Percentiles rank a stretch among this genome's conserved stretches.
Evolutionary conservation across 345 rosid genomes (phyloP).

Genomic region (Populus alba): DNA sequence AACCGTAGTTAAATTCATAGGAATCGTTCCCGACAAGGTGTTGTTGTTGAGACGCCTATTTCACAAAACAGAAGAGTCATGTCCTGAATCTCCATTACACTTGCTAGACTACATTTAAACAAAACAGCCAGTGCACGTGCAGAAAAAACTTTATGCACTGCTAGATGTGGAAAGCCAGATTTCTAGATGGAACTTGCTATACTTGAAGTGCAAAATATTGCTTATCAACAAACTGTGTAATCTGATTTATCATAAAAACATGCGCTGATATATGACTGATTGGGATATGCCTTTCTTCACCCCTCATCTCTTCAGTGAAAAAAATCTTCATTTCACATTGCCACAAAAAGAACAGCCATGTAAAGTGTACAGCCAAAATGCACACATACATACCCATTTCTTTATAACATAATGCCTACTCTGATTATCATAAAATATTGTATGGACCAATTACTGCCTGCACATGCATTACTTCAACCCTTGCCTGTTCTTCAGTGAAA

Average conservation of each 20-base stretch:
- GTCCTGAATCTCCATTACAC: conserved; percentile 6
- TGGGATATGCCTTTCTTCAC: not conserved
- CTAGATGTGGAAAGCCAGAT: not conserved
- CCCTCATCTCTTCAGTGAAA: not conserved
- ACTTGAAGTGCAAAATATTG: not conserved
- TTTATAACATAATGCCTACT: not conserved
- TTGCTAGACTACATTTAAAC: not conserved
- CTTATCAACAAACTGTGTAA: not conserved
- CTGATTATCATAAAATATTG: not conserved
- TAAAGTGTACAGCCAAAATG: not conserved
- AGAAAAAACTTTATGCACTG: not conserved
- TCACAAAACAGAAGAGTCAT: conserved; percentile 20
- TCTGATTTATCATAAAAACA: not conserved
- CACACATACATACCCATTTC: not conserved
- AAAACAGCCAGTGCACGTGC: not conserved
- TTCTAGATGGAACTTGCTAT: not conserved
- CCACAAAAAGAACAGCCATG: not conserved
- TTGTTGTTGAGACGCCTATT: conserved; percentile 81
- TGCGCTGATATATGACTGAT: not conserved
- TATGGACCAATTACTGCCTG: not conserved
- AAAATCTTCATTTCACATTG: not conserved
- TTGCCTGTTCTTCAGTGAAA: not conserved
- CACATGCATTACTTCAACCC: not conserved
- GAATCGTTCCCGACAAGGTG: conserved; percentile 56
- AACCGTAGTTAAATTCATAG: conserved; percentile 46